Conservation (phyloP, 2,329 filamentous ascomycete species). For the Dryadomyces quercivorus region DNA sequence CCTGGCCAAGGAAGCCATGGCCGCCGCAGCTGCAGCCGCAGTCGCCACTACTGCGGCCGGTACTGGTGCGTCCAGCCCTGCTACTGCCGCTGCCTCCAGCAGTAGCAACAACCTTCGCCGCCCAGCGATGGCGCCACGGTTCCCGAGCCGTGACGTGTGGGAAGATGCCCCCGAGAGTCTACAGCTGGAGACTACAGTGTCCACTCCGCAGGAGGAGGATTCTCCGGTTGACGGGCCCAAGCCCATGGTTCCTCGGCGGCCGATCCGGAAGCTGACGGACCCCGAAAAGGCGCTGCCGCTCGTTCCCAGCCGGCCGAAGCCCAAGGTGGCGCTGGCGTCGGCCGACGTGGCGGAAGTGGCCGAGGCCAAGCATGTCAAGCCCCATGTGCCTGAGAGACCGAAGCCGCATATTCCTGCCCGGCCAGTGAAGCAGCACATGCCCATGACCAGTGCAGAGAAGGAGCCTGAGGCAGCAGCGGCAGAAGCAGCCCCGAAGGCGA, state of each 20-base stretch:
- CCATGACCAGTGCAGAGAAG: slow-evolving; percentile 24
- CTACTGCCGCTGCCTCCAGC: slow-evolving; percentile 6
- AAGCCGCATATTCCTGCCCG: slow-evolving; percentile 51
- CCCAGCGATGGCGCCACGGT: slow-evolving; percentile 46
- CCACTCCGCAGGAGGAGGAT: slow-evolving; percentile 38
- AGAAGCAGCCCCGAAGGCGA: slow-evolving; percentile 46
- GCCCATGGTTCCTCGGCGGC: slow-evolving; percentile 49
- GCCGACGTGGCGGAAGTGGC: neutral
- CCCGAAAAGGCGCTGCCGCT: slow-evolving; percentile 26
- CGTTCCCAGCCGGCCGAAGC: slow-evolving; percentile 42
- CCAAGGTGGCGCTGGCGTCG: slow-evolving; percentile 18
- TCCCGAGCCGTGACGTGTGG: slow-evolving; percentile 90
- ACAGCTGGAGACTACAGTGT: slow-evolving; percentile 65
- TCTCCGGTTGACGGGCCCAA: slow-evolving; percentile 33
- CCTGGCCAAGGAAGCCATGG: slow-evolving; percentile 29
- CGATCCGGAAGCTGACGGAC: slow-evolving; percentile 28
- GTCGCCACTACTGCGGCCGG: neutral
- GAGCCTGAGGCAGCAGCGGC: slow-evolving; percentile 27
- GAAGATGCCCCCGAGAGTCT: slow-evolving; percentile 83
- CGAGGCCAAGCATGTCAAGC: slow-evolving; percentile 18
- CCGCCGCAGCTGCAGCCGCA: neutral
- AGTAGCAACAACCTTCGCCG: slow-evolving; percentile 29
- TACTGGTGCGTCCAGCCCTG: neutral
- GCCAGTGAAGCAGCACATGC: slow-evolving; percentile 35
- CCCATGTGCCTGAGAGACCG: slow-evolving; percentile 36